Base-by-base conservation (phyloP, 805 yeast genomes). In the Candida insectorum region DNA sequence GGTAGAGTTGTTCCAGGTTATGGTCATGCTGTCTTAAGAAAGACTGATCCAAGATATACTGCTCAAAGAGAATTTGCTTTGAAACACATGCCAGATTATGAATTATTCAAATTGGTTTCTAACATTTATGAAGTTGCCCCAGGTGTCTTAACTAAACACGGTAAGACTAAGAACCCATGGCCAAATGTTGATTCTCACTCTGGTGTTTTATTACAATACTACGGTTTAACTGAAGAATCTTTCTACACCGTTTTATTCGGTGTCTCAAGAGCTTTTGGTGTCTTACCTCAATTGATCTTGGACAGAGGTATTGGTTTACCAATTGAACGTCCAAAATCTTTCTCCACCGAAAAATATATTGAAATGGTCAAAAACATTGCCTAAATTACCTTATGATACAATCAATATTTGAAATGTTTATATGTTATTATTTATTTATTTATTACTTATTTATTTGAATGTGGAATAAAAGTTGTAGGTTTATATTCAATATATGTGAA, bases 261-360 rank as follows among this genome's bases (percentile, higher is more conserved):
- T 54, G 89, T 84, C 40, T 77, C 89, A 42, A 77, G 93, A 61
- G 77, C 89, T 25, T 69, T 84, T 41, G 93, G 93, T 47, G 86
- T 84, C 31, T 66, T 84, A 54, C 76, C 86, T 25, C 93, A 84
- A 65, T 69, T 84, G 58, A 78, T 84, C 47, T 77, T 85, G 76
- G 93, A 84, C 66, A 71, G 93, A 45, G 76, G 79, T 45, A 61
- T 79, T 36, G 91, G 91, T 33, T 57, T 82, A 59, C 87, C 93
- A 36, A 81, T 84, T 46, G 93, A 84, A 65, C 75, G 93, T 58
- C 93, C 93, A 55, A 82, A 79, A 71, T 67, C 95, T 44, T 85
- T 87, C 86, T 85, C 95, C 42, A 86, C 96, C 47, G 91, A 86
- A 69, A 87, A 87, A 71, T 85, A 83, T 74, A 80, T 78, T 58